Base-by-base conservation (phyloP, 2,329 filamentous ascomycete genomes). In the Alternaria conjuncta region DNA sequence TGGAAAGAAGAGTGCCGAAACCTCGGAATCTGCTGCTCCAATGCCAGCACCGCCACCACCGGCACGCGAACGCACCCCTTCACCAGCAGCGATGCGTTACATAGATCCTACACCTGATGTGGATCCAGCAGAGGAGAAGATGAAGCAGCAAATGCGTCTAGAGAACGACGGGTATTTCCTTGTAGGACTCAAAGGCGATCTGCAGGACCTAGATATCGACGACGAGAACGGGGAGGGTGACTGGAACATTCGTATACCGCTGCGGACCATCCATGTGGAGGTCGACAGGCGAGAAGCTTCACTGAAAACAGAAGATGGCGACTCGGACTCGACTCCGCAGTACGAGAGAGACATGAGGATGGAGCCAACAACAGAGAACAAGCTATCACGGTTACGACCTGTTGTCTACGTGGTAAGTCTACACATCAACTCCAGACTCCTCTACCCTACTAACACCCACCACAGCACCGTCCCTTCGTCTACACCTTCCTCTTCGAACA, bases 401-500 rank as follows among this genome's bases (percentile, higher is more conserved):
- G 86, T 94, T 7, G 86, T 94, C 54, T 94, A 94, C 74, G 86
- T 90, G 49, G 88, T 81, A 70, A 57, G 79, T 50, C 23, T 1
- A 8, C 1, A 7, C 25, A 20, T 4, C n/a, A 4, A 4, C 21
- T 5, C 8, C 6, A n/a, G 12, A 3, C 5, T 12, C 10, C 2
- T 7, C 15, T 8, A 15, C 30, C 10, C 12, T 21, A 25, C 54
- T 61, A 55, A 65, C 41, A 5, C 3, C 2, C 7, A 23, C 4
- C 15, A 4, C 30, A 80, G 78, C 83, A 89, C 76, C 87, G 86
- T 23, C 92, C 92, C 0, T 95, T 95, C 78, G 86, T 95, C 51
- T 94, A 92, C 76, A 87, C 90, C 2, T 90, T 96, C 64, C 82
- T 96, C 5, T 95, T 95, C 77, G 81, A 86, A 51, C 81, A 86